phyloP scores from a whole-genome alignment of 495 filamentous ascomycete species.

The Friedmanniomyces simplex region DNA sequence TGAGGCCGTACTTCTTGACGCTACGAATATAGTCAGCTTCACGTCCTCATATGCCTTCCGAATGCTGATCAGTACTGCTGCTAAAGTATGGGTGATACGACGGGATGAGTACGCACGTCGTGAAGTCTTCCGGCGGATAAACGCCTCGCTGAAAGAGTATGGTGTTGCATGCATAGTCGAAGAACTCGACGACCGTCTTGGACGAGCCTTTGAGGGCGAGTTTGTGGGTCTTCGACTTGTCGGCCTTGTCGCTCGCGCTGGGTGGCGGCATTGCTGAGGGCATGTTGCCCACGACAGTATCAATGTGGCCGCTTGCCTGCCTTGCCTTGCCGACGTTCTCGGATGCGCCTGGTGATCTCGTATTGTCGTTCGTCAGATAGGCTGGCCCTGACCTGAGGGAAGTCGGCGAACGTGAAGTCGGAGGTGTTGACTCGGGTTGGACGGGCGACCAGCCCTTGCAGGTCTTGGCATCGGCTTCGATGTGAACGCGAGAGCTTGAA shows the following conservation, averaged over 20 bases:
- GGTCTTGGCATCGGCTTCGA: not conserved
- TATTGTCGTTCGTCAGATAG: not conserved
- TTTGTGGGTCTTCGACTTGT: conserved; percentile 89
- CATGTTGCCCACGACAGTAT: too few relatives aligned
- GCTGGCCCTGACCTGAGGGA: not conserved
- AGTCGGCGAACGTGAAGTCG: too few relatives aligned
- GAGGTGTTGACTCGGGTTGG: too few relatives aligned
- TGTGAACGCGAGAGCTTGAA: not conserved
- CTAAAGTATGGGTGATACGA: too few relatives aligned
- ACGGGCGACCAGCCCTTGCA: not conserved
- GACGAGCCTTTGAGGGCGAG: conserved; percentile 73
- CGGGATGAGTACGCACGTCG: conserved; percentile 64
- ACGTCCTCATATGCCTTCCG: not conserved
- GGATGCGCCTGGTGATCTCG: too few relatives aligned
- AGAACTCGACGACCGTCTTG: conserved; percentile 78
- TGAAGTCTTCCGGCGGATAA: conserved; percentile 96
- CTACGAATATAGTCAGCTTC: conserved; percentile 29
- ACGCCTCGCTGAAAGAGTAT: conserved; percentile 96
- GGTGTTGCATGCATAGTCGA: conserved; percentile 94
- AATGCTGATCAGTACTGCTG: too few relatives aligned
- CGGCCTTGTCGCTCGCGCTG: conserved; percentile 67
- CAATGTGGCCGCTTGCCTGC: too few relatives aligned
- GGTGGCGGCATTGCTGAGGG: conserved; percentile 30
- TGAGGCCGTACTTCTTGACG: conserved; percentile 98
- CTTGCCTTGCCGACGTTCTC: too few relatives aligned